These are phyloP conservation scores for Monilinia vaccinii-corymbosi DNA, from an alignment of 2,329 filamentous ascomycete species.

Conservation along the genomic window DNA sequence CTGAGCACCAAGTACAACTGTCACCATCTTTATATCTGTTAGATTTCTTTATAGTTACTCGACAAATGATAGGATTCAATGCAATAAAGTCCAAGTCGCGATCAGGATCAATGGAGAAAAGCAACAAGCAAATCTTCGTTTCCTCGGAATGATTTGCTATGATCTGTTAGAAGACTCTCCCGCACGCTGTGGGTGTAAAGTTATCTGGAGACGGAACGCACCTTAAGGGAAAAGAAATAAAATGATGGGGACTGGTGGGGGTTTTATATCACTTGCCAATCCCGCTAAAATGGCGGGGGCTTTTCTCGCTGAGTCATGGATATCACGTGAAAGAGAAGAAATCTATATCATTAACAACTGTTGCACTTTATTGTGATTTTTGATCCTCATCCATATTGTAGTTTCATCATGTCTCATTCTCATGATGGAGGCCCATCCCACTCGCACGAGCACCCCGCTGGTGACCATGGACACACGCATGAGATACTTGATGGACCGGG, in stretches of 20 bases:
- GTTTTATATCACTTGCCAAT: constrained; percentile 5
- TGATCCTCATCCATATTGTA: background rate
- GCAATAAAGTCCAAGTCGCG: background rate
- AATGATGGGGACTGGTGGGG: constrained; percentile 1
- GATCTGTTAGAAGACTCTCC: constrained; percentile 9
- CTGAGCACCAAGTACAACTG: constrained; percentile 46
- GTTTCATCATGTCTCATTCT: constrained; percentile 17
- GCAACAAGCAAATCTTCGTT: background rate
- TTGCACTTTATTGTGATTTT: background rate
- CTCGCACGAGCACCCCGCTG: constrained; percentile 40
- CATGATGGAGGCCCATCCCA: constrained; percentile 41
- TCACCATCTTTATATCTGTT: constrained; percentile 30
- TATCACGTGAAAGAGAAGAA: background rate
- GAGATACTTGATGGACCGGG: constrained; percentile 93
- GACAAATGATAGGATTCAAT: background rate
- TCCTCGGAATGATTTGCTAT: background rate
- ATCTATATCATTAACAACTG: background rate
- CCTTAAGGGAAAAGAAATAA: constrained; percentile 11
- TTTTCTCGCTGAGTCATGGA: background rate
- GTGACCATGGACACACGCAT: constrained; percentile 87
- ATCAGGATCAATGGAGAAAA: background rate
- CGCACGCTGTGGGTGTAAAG: constrained; percentile 3
- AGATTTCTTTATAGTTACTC: constrained; percentile 12
- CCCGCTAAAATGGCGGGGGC: constrained; percentile 4
- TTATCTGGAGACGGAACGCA: constrained; percentile 10